Percentiles rank a stretch among this genome's conserved stretches.
phyloP scores from a whole-genome alignment of 352 stramenopile genomes.

The Peronospora destructor region DNA sequence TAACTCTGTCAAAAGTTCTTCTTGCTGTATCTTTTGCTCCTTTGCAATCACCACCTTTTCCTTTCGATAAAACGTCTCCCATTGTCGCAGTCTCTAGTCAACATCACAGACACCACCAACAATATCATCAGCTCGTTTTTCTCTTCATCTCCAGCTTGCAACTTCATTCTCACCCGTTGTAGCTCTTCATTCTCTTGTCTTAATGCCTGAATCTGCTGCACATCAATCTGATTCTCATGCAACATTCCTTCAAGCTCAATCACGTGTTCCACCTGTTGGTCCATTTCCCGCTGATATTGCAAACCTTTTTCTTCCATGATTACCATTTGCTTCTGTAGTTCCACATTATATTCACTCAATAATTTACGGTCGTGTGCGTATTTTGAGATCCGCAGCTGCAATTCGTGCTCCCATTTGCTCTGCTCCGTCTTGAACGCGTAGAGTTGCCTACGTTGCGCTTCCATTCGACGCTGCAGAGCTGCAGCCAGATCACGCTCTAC shows the following conservation, averaged over 20 bases:
- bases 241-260: slow-evolving; percentile 59
- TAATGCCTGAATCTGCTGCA: slow-evolving; percentile 32
- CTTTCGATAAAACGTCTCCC: slow-evolving; percentile 48
- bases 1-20: slow-evolving; percentile 47
- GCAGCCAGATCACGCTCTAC: slow-evolving; percentile 33
- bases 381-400: slow-evolving; percentile 69
- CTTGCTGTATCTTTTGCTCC: slow-evolving; percentile 37
- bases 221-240: slow-evolving; percentile 36
- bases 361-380: slow-evolving; percentile 75
- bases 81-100: slow-evolving; percentile 45
- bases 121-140: neutral
- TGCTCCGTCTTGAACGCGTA: slow-evolving; percentile 76
- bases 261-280: slow-evolving; percentile 49
- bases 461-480: slow-evolving; percentile 60
- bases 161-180: slow-evolving; percentile 24
- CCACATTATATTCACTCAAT: slow-evolving; percentile 74
- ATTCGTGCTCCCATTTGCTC: slow-evolving; percentile 75
- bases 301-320: slow-evolving; percentile 42
- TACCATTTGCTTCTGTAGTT: slow-evolving; percentile 52
- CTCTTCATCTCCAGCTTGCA: neutral
- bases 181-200: slow-evolving; percentile 38
- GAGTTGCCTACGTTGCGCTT: slow-evolving; percentile 62
- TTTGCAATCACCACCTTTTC: slow-evolving; percentile 33
- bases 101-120: slow-evolving; percentile 2
- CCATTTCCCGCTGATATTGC: slow-evolving; percentile 45